Evolutionary conservation across 208 protist genomes (phyloP).

Genomic region (Novymonas esmeraldas): DNA sequence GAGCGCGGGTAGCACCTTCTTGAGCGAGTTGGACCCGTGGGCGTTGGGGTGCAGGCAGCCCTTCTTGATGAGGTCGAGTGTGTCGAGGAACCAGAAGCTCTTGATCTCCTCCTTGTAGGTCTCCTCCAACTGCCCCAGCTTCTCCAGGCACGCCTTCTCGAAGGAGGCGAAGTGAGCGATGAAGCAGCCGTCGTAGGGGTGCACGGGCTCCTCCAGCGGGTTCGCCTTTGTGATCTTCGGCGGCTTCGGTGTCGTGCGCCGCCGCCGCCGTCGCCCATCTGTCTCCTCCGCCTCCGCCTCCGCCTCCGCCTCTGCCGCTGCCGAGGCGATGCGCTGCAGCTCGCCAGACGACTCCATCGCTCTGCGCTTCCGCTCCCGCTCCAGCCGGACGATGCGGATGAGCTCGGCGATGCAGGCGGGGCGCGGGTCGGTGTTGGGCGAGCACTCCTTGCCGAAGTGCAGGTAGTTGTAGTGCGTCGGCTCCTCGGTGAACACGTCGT

Average conservation of each 20-base stretch:
- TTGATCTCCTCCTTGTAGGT: slow-evolving; percentile 80
- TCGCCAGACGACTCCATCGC: slow-evolving; percentile 67
- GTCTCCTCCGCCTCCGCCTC: slow-evolving; percentile 21
- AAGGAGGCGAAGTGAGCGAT: slow-evolving; percentile 90
- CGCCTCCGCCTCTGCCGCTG: slow-evolving; percentile 26
- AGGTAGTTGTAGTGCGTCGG: slow-evolving; percentile 90
- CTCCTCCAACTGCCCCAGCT: slow-evolving; percentile 77
- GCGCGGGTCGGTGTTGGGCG: slow-evolving; percentile 81
- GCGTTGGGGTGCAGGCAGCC: slow-evolving; percentile 83
- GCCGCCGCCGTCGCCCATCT: slow-evolving; percentile 20
- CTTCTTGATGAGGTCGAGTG: slow-evolving; percentile 83
- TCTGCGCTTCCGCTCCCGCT: slow-evolving; percentile 72
- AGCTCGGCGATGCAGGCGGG: slow-evolving; percentile 70
- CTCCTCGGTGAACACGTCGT: slow-evolving; percentile 84
- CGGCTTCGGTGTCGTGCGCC: slow-evolving; percentile 30
- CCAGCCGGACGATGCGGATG: slow-evolving; percentile 73
- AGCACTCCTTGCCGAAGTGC: slow-evolving; percentile 88
- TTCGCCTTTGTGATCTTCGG: slow-evolving; percentile 48
- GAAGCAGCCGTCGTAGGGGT: slow-evolving; percentile 86
- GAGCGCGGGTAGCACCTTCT: slow-evolving; percentile 89
- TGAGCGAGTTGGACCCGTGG: slow-evolving; percentile 87
- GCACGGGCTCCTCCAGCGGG: slow-evolving; percentile 50
- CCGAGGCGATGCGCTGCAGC: slow-evolving; percentile 35
- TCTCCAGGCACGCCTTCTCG: slow-evolving; percentile 89
- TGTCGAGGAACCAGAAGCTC: slow-evolving; percentile 88